Percentiles rank a stretch among this genome's conserved stretches.
phyloP scores from a whole-genome alignment of 306 rosid genomes.

The Styphnolobium japonicum region DNA sequence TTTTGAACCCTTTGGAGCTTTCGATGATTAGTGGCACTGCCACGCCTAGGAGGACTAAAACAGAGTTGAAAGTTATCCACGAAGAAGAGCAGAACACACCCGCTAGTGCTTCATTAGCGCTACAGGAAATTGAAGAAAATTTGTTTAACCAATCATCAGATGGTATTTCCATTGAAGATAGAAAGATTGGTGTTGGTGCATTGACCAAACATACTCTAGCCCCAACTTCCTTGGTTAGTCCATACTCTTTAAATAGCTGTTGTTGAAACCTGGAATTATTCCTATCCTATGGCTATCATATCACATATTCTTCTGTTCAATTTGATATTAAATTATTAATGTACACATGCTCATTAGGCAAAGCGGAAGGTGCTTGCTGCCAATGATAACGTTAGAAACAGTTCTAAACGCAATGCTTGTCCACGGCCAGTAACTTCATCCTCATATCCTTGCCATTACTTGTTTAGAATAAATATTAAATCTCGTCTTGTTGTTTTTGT shows the following conservation, averaged over 20 bases:
- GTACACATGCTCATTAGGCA: constrained; percentile 45
- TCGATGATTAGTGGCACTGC: constrained; percentile 71
- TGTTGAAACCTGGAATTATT: neutral
- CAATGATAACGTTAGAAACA: constrained; percentile 50
- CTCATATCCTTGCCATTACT: constrained; percentile 70
- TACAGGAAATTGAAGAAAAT: constrained; percentile 49
- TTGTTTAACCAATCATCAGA: constrained; percentile 42
- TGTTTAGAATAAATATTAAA: neutral
- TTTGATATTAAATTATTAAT: no score
- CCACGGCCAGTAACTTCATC: constrained; percentile 59
- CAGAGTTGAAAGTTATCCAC: constrained; percentile 43
- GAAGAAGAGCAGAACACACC: constrained; percentile 50
- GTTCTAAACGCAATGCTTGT: constrained; percentile 64
- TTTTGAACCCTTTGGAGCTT: constrained; percentile 72
- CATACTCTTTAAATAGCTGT: neutral
- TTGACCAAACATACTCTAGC: constrained; percentile 32
- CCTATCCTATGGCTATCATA: no score
- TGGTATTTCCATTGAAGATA: constrained; percentile 17
- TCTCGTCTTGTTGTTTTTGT: neutral
- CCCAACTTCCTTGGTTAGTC: constrained; percentile 47
- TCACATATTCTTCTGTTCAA: neutral
- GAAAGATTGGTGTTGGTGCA: constrained; percentile 27
- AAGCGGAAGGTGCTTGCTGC: constrained; percentile 59
- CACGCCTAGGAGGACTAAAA: constrained; percentile 28
- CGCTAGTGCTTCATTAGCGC: constrained; percentile 26